Evolutionary conservation across 2,329 filamentous ascomycete genomes (phyloP).

Genomic region (Apiospora koreana): DNA sequence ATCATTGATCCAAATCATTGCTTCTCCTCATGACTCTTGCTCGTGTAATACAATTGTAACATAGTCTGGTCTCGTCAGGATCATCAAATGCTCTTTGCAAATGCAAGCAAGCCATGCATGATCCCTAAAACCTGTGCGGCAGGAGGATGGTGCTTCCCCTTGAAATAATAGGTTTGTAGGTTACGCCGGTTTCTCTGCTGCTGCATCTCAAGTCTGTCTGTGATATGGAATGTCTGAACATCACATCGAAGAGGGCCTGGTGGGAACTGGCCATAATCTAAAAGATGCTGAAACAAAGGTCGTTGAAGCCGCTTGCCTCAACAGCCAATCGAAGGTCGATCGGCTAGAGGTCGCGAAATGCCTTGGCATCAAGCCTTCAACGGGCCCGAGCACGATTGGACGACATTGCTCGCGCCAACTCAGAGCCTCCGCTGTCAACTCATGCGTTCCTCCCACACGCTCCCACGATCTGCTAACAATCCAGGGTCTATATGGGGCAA

Average conservation of each 20-base stretch:
- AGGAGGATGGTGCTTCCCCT: not conserved
- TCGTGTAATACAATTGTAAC: not conserved
- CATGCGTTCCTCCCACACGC: conserved; percentile 4
- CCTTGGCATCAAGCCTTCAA: conserved; percentile 16
- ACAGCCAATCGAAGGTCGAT: conserved; percentile 28
- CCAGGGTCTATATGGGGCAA: conserved; percentile 1
- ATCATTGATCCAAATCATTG: not conserved
- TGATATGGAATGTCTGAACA: not conserved
- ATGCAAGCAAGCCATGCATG: not conserved
- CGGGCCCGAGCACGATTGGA: conserved; percentile 9
- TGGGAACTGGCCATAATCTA: conserved; percentile 8
- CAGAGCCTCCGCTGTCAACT: conserved; percentile 1
- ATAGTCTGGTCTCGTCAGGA: not conserved
- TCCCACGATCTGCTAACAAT: not conserved
- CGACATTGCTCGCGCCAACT: conserved; percentile 2
- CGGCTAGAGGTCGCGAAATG: conserved; percentile 24
- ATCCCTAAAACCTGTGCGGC: not conserved
- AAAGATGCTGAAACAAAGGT: conserved; percentile 29
- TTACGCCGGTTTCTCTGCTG: not conserved
- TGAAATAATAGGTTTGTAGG: not conserved
- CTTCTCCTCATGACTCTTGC: not conserved
- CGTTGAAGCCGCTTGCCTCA: conserved; percentile 16
- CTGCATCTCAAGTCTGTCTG: not conserved
- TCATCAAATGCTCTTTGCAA: not conserved
- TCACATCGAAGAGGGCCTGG: not conserved